Percentiles rank a stretch among this genome's conserved stretches.
Evolutionary conservation across 257 asterid species (phyloP).

Genomic region (Cruciata laevipes): DNA sequence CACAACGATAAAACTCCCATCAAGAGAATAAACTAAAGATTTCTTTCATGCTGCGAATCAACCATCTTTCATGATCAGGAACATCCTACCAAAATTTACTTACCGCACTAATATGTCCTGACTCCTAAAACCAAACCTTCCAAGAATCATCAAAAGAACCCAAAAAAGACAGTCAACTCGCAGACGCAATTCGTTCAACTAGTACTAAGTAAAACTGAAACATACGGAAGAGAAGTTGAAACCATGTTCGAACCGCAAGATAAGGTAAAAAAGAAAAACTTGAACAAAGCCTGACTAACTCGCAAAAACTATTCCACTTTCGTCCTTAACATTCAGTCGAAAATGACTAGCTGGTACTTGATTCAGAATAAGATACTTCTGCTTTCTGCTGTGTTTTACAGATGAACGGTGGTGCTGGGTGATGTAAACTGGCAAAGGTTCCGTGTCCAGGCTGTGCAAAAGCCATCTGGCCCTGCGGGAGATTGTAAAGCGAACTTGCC

Average conservation of each 20-base stretch:
- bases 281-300: conserved; percentile 33
- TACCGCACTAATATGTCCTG: conserved; percentile 22
- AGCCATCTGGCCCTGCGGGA: conserved; percentile 81
- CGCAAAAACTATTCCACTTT: conserved; percentile 26
- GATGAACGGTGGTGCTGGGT: conserved; percentile 65
- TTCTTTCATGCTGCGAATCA: conserved; percentile 25
- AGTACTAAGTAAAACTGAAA: conserved; percentile 10
- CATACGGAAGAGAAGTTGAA: conserved; percentile 17
- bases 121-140: conserved; percentile 19
- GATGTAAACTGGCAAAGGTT: conserved; percentile 61
- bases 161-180: conserved; percentile 23
- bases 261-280: conserved; percentile 16
- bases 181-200: conserved; percentile 11
- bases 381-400: conserved; percentile 19
- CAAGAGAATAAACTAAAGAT: conserved; percentile 13
- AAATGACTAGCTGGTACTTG: conserved; percentile 17
- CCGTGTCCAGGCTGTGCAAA: conserved; percentile 73
- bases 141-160: conserved; percentile 17
- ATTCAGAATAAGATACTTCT: conserved; percentile 23
- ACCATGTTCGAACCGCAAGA: conserved; percentile 33
- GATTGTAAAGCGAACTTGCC: conserved; percentile 70
- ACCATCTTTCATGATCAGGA: conserved; percentile 23
- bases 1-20: not conserved
- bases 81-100: conserved; percentile 49
- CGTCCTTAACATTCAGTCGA: conserved; percentile 33